Percentiles rank a stretch among this genome's conserved stretches.
phyloP scores from a whole-genome alignment of 2,329 filamentous ascomycete species.

The Penicillium sp. region DNA sequence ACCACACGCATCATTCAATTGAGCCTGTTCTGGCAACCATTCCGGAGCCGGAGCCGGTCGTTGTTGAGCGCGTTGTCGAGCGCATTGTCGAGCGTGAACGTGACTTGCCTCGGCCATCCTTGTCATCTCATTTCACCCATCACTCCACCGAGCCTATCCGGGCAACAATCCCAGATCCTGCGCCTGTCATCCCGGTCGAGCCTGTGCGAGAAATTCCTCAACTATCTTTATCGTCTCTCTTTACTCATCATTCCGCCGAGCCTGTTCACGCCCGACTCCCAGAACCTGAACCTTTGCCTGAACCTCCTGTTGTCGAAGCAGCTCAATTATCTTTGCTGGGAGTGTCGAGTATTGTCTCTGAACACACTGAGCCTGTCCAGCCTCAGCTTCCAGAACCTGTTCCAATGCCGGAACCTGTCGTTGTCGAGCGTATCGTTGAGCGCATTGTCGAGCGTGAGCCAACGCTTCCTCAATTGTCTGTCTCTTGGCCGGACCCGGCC shows the following conservation, averaged over 20 bases:
- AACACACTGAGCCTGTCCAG: slow-evolving; percentile 28
- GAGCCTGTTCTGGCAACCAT: no score
- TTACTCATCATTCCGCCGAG: slow-evolving; percentile 18
- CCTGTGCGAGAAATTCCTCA: slow-evolving; percentile 12
- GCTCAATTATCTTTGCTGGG: slow-evolving; percentile 21
- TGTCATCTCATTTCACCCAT: slow-evolving; percentile 29
- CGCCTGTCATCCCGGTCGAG: slow-evolving; percentile 17
- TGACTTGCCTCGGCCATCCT: slow-evolving; percentile 15
- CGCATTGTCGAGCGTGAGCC: slow-evolving; percentile 14
- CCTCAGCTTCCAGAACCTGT: slow-evolving; percentile 17
- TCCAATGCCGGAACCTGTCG: slow-evolving; percentile 17
- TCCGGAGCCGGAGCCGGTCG: no score
- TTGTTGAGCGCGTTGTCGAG: no score
- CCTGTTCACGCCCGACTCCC: slow-evolving; percentile 24
- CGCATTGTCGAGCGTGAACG: no score
- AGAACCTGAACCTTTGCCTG: slow-evolving; percentile 13
- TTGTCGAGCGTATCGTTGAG: neutral
- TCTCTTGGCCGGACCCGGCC: slow-evolving; percentile 29
- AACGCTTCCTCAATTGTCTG: slow-evolving; percentile 21
- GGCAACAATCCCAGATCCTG: slow-evolving; percentile 22
- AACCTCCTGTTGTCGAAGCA: slow-evolving; percentile 11
- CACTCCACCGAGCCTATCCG: slow-evolving; percentile 22
- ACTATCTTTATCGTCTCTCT: slow-evolving; percentile 22
- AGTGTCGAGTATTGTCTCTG: slow-evolving; percentile 35
- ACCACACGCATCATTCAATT: no score